A percentile compares a stretch with the other conserved stretches of the same genome.
Evolutionary conservation across 805 yeast genomes (phyloP).

Genomic region (Maudiozyma bulderi): DNA sequence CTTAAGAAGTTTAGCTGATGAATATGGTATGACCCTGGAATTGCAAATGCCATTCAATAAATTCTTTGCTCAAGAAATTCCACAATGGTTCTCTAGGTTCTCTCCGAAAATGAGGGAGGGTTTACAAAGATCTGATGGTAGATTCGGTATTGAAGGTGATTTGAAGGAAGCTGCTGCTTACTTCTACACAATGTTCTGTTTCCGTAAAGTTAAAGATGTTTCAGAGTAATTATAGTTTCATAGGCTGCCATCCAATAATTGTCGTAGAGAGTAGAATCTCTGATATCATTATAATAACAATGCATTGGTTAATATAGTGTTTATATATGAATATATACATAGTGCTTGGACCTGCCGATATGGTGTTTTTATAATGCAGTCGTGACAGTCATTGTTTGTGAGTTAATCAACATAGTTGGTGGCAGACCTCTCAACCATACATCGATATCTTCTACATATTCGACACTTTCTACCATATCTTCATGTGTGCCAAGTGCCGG

Average conservation of each 20-base stretch:
- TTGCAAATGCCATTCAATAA: conserved; percentile 72
- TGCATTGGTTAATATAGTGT: background rate
- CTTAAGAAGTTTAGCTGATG: conserved; percentile 73
- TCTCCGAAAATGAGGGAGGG: conserved; percentile 57
- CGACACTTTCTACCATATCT: conserved; percentile 56
- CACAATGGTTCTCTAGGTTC: conserved; percentile 48
- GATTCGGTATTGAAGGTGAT: conserved; percentile 77
- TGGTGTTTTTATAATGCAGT: conserved; percentile 55
- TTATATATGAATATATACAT: background rate
- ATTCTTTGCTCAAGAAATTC: conserved; percentile 71
- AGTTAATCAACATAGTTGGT: conserved; percentile 72
- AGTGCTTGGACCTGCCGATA: background rate
- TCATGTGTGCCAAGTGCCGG: conserved; percentile 78
- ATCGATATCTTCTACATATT: conserved; percentile 67
- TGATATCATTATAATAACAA: too few relatives aligned
- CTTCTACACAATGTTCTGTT: conserved; percentile 78
- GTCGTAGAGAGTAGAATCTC: too few relatives aligned
- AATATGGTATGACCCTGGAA: conserved; percentile 63
- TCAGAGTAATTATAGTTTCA: background rate
- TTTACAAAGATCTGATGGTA: conserved; percentile 67
- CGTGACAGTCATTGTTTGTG: conserved; percentile 93
- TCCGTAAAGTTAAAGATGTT: conserved; percentile 45
- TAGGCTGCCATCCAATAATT: too few relatives aligned
- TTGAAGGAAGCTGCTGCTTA: conserved; percentile 82
- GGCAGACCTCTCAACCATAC: conserved; percentile 78